A percentile compares a stretch with the other conserved stretches of the same genome.
phyloP scores from a whole-genome alignment of 768 basidiomycete species.

The Russula dissimulans region DNA sequence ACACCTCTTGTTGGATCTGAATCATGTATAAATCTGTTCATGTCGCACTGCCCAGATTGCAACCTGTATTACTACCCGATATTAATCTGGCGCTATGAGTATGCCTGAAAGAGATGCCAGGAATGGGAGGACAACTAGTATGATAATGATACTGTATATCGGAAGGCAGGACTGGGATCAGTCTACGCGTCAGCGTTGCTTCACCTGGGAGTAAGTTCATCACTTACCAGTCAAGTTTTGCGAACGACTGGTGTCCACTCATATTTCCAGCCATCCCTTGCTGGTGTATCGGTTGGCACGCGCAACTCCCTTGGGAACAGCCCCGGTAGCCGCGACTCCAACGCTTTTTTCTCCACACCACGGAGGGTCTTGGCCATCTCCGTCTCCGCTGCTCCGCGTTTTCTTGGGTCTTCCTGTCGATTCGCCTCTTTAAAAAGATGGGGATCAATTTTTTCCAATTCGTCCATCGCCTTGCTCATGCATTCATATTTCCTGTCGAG shows the following conservation, averaged over 20 bases:
- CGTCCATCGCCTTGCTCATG: slow-evolving; percentile 82
- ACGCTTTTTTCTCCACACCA: slow-evolving; percentile 54
- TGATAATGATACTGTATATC: background rate
- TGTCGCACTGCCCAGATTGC: background rate
- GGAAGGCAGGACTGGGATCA: background rate
- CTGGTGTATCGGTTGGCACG: slow-evolving; percentile 79
- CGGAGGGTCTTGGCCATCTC: slow-evolving; percentile 53
- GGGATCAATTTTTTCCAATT: slow-evolving; percentile 49
- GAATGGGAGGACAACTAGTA: background rate
- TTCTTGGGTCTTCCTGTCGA: slow-evolving; percentile 64
- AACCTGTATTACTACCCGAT: slow-evolving; percentile 9
- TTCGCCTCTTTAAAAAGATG: slow-evolving; percentile 63
- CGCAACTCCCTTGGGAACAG: slow-evolving; percentile 83
- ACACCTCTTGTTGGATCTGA: background rate
- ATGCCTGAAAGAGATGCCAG: background rate
- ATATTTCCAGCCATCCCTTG: slow-evolving; percentile 76
- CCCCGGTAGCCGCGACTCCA: slow-evolving; percentile 71
- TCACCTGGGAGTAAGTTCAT: background rate
- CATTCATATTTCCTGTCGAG: slow-evolving; percentile 66
- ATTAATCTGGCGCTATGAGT: background rate
- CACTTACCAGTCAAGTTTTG: slow-evolving; percentile 9
- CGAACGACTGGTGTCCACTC: slow-evolving; percentile 53
- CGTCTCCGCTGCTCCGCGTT: slow-evolving; percentile 45
- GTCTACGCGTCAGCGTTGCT: background rate
- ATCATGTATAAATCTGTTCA: slow-evolving; percentile 4